Base-by-base conservation (phyloP, 805 yeast species). In the Starmerella apis region DNA sequence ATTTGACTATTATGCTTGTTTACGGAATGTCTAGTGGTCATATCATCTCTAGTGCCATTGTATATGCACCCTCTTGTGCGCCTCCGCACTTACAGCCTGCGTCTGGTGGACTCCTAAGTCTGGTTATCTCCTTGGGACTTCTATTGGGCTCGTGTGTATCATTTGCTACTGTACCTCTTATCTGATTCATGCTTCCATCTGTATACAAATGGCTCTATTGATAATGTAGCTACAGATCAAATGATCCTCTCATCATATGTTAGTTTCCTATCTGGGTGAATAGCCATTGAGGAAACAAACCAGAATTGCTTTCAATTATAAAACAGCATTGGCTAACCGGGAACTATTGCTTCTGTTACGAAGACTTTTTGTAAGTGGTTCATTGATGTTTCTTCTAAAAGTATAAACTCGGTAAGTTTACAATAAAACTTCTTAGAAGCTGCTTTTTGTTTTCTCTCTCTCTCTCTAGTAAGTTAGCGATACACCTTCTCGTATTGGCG, bases 21-120 rank as follows among this genome's bases (percentile, higher is more conserved):
- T 92, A 86, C 69, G 98, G 98, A 0, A 59, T 86, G 39, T 79
- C 95, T 4, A 87, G 85, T 61, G 98, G 98, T 2, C 95, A 87
- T 58, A 70, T 84, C 25, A 75, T 83, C 47, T 81, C 94, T 6
- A 76, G 86, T 24, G 76, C 86, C 50, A 86, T 90, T 67, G 84
- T 86, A 83, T 74, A 73, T 43, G 83, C 86, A 2, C 80, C 83
- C 0, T 69, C 72, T 16, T 74, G 71, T 47, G 81, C 77, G 28
- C 71, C 73, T 1, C 85, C 79, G 30, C 73, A 74, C 19, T 90
- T 86, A 60, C 80, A 79, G 63, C 86, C 85, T 52, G 95, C 96
- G 0, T 95, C 97, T 1, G 96, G 96, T 41, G 96, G 96, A 3
- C 84, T 88, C 63, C 81, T 95, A 41, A 79, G 86, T 1, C 78